Percentiles rank a stretch among this genome's conserved stretches.
phyloP scores from a whole-genome alignment of 2,329 filamentous ascomycete genomes.

The Epichloe scottii region DNA sequence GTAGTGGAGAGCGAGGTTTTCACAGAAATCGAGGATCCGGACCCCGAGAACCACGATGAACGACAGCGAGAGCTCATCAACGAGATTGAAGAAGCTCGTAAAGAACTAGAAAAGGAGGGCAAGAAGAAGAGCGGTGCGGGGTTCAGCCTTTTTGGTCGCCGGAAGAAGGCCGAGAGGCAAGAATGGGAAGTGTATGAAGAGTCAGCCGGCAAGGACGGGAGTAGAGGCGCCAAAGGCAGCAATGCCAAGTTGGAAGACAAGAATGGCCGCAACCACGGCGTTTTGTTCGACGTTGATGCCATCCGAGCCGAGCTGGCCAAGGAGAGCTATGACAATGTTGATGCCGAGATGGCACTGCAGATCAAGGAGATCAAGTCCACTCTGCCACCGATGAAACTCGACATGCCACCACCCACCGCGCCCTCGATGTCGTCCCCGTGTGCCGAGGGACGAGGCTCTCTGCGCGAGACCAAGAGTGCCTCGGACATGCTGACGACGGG shows the following conservation, averaged over 20 bases:
- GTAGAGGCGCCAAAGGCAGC: constrained; percentile 10
- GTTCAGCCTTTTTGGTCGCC: constrained; percentile 71
- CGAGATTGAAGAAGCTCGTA: constrained; percentile 90
- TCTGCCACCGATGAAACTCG: constrained; percentile 78
- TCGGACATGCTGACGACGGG: constrained; percentile 20
- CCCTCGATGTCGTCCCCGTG: constrained; percentile 12
- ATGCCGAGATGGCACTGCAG: constrained; percentile 37
- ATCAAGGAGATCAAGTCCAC: constrained; percentile 80
- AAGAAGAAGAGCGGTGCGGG: constrained; percentile 46
- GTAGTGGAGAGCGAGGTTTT: constrained; percentile 87
- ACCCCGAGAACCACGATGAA: constrained; percentile 82
- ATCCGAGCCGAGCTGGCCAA: constrained; percentile 75
- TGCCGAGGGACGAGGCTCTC: constrained; percentile 9
- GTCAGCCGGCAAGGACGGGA: constrained; percentile 26
- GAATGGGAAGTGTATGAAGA: constrained; percentile 94
- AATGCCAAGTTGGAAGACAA: constrained; percentile 26
- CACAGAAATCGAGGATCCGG: constrained; percentile 90
- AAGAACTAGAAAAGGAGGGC: constrained; percentile 69
- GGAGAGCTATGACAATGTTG: constrained; percentile 39
- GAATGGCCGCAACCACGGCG: constrained; percentile 42
- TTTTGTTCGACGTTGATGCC: constrained; percentile 91
- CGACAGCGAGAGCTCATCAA: constrained; percentile 87
- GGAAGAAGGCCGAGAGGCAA: constrained; percentile 70
- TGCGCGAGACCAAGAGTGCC: constrained; percentile 36
- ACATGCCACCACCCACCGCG: constrained; percentile 31